Percentiles rank a stretch among this genome's conserved stretches.
phyloP scores from a whole-genome alignment of 2,329 filamentous ascomycete species.

The Teratosphaeria zuluensis region DNA sequence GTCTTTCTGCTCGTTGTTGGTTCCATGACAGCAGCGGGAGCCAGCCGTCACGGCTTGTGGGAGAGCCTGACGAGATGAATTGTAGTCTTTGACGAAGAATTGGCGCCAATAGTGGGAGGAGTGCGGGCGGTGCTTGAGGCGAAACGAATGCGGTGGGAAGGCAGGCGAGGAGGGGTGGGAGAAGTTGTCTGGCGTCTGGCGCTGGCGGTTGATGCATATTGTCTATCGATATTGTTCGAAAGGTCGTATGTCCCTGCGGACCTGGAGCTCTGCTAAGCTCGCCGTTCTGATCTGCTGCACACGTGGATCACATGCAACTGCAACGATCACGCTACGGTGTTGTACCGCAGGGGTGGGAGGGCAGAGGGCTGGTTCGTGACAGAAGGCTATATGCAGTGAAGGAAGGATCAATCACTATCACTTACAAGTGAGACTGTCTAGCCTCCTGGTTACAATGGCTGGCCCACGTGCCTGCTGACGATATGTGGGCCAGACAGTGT shows the following conservation, averaged over 20 bases:
- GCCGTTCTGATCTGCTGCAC: neutral
- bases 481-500: neutral
- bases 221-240: neutral
- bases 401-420: neutral
- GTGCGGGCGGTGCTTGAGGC: constrained; percentile 48
- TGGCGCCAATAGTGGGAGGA: constrained; percentile 52
- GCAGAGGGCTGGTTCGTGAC: neutral
- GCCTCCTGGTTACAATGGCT: neutral
- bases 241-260: neutral
- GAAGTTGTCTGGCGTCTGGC: constrained; percentile 46
- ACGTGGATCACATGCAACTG: neutral
- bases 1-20: constrained; percentile 43
- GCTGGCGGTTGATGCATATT: constrained; percentile 26
- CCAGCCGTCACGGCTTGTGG: constrained; percentile 47
- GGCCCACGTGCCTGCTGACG: neutral
- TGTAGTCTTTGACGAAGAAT: constrained; percentile 54
- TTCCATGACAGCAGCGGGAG: constrained; percentile 64
- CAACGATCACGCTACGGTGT: neutral
- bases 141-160: constrained; percentile 52
- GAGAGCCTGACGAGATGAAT: constrained; percentile 46
- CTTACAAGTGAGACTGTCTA: neutral
- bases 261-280: neutral
- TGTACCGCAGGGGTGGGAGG: neutral
- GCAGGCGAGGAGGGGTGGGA: constrained; percentile 55
- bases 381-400: neutral